A percentile compares a stretch with the other conserved stretches of the same genome.
Conservation (phyloP, 2,329 filamentous ascomycete genomes). For the Ceratocystis harringtonii region DNA sequence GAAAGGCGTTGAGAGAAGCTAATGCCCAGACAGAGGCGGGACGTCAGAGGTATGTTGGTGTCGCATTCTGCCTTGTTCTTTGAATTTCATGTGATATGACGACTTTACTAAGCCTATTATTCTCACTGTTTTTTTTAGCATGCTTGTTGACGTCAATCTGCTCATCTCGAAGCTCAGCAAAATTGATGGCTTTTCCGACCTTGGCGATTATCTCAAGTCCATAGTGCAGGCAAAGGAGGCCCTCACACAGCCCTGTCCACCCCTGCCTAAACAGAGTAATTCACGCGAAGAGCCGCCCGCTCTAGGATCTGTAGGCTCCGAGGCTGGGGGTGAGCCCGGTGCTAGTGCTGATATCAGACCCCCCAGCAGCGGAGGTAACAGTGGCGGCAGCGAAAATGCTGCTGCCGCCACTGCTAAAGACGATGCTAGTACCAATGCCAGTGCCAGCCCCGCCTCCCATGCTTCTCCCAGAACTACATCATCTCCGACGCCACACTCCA, state of each 20-base stretch:
- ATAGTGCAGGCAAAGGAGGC: slow-evolving; percentile 47
- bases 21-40: slow-evolving; percentile 51
- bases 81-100: not conserved
- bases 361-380: not conserved
- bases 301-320: not conserved
- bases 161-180: slow-evolving; percentile 58
- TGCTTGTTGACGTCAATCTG: slow-evolving; percentile 61
- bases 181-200: slow-evolving; percentile 62
- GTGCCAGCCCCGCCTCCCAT: not conserved
- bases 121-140: slow-evolving; percentile 33
- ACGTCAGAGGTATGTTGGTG: slow-evolving; percentile 48
- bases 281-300: not conserved
- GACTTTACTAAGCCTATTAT: slow-evolving; percentile 9
- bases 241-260: slow-evolving; percentile 20
- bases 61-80: not conserved
- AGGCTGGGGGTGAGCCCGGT: not conserved
- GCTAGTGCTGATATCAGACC: not conserved
- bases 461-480: slow-evolving; percentile 1
- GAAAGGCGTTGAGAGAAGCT: slow-evolving; percentile 51
- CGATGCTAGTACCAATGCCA: not conserved
- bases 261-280: slow-evolving; percentile 8
- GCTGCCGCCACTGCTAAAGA: not conserved
- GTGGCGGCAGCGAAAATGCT: not conserved
- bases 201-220: slow-evolving; percentile 52
- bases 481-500: not conserved